phyloP scores from a whole-genome alignment of 805 yeast species.

The Scheffersomyces stipitis region DNA sequence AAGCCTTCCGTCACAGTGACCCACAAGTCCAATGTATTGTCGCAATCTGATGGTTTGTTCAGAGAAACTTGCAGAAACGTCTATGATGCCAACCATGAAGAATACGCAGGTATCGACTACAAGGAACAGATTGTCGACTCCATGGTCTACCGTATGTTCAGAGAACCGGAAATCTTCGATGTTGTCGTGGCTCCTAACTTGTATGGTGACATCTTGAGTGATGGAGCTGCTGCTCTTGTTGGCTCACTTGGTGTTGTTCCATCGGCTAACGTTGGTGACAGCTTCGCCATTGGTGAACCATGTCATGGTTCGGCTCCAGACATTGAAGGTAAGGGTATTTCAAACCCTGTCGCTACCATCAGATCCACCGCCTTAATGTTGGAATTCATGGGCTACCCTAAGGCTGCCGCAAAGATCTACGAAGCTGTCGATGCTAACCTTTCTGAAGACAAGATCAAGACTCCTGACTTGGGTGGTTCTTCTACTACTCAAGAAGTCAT shows the following conservation, averaged over 20 bases:
- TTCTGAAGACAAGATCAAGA: slow-evolving; percentile 70
- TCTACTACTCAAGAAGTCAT: slow-evolving; percentile 85
- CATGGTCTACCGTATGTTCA: slow-evolving; percentile 98
- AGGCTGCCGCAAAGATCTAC: slow-evolving; percentile 89
- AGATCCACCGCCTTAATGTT: slow-evolving; percentile 97
- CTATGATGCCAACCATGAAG: slow-evolving; percentile 55
- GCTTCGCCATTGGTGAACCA: slow-evolving; percentile 97
- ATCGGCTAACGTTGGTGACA: slow-evolving; percentile 95
- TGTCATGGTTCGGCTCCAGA: slow-evolving; percentile 99
- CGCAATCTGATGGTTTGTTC: slow-evolving; percentile 92
- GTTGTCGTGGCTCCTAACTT: slow-evolving; percentile 98
- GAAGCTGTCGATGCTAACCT: slow-evolving; percentile 93
- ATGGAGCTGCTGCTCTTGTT: slow-evolving; percentile 97
- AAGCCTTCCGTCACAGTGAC: slow-evolving; percentile 82
- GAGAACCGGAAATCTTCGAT: slow-evolving; percentile 96
- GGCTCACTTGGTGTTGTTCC: slow-evolving; percentile 99
- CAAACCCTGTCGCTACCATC: slow-evolving; percentile 97
- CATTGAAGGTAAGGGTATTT: slow-evolving; percentile 90
- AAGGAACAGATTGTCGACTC: slow-evolving; percentile 98
- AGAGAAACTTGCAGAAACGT: slow-evolving; percentile 77
- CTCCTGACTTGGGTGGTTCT: slow-evolving; percentile 95
- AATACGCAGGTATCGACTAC: slow-evolving; percentile 61
- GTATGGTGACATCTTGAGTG: slow-evolving; percentile 95
- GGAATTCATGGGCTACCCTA: slow-evolving; percentile 90
- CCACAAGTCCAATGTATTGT: slow-evolving; percentile 93